These are phyloP conservation scores for Leccinum pellstonianum DNA, from an alignment of 768 basidiomycete genomes.

Conservation along the genomic window DNA sequence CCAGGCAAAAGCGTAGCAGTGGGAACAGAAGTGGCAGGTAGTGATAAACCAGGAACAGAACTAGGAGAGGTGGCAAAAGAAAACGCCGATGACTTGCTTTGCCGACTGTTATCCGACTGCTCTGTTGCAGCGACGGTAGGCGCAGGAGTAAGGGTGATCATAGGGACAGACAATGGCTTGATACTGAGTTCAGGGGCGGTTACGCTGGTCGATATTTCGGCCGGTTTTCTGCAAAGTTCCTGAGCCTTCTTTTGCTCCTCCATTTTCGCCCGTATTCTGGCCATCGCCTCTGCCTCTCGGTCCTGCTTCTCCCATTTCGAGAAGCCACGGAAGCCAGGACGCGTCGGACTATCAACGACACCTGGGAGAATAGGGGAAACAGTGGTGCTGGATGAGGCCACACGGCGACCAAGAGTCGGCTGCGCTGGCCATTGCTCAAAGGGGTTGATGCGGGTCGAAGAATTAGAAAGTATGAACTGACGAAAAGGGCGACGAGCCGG, in stretches of 20 bases:
- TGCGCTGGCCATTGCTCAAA: conserved; percentile 38
- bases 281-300: conserved; percentile 75
- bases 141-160: conserved; percentile 30
- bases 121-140: conserved; percentile 9
- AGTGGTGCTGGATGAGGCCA: conserved; percentile 36
- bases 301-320: conserved; percentile 90
- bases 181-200: conserved; percentile 23
- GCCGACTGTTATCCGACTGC: conserved; percentile 4
- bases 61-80: conserved; percentile 12
- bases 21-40: neutral
- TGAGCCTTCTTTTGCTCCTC: conserved; percentile 45
- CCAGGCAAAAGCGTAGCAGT: conserved; percentile 14
- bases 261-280: conserved; percentile 58
- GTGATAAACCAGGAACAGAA: conserved; percentile 7
- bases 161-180: conserved; percentile 26
- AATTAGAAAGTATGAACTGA: conserved; percentile 46
- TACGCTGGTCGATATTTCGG: conserved; percentile 31
- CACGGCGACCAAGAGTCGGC: conserved; percentile 43
- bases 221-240: conserved; percentile 34
- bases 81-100: conserved; percentile 21
- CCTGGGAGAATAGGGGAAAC: conserved; percentile 30
- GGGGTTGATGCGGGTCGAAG: conserved; percentile 49
- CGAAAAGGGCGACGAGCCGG: conserved; percentile 43
- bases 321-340: conserved; percentile 44
- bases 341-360: conserved; percentile 57